Base-by-base conservation (phyloP, 1,139 yeast genomes). In the Candida anutae region DNA sequence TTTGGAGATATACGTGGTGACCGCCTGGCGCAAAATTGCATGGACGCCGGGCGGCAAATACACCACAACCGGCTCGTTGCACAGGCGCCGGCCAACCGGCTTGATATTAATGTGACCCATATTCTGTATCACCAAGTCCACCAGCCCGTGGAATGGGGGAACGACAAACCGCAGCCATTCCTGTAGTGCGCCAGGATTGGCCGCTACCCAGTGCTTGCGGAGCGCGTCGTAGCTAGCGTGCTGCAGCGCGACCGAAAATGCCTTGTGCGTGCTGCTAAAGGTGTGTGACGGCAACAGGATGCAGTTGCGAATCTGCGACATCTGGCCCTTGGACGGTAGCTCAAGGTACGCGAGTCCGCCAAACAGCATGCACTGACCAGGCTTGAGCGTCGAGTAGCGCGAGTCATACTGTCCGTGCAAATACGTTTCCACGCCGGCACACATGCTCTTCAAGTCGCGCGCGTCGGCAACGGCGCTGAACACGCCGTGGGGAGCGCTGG, bases 61-160 rank as follows among this genome's bases (percentile, higher is more conserved):
- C 8, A 65, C 43, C 20, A 50, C 50, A 19, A 62, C 34, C 1
- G 63, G 54, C 6, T 50, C 49, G 25, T 56, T 53, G 11, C 42
- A 40, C 1, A 19, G 18, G 30, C 55, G 57, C 2, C 48, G 36
- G 2, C 94, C 90, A 0, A 81, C 75, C 1, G 85, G 77, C 15
- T 68, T 69, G 21, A 84, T 48, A 29, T 77, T 74, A 2, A 84
- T 40, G 37, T 70, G 74, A 0, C 95, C 95, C 11, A 80, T 46
- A 30, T 80, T 80, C 27, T 77, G 73, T 10, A 85, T 43, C 0
- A 83, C 83, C 16, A 84, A 44, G 40, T 82, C 90, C 13, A 80
- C 59, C 2, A 74, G 56, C 0, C 88, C 93, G 28, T 55, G 57
- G 39, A 78, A 78, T n/a, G 83, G 82, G 0, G 88, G 87, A 4